Conservation (phyloP, 2,329 filamentous ascomycete genomes). For the Sordariomycetes sp. region DNA sequence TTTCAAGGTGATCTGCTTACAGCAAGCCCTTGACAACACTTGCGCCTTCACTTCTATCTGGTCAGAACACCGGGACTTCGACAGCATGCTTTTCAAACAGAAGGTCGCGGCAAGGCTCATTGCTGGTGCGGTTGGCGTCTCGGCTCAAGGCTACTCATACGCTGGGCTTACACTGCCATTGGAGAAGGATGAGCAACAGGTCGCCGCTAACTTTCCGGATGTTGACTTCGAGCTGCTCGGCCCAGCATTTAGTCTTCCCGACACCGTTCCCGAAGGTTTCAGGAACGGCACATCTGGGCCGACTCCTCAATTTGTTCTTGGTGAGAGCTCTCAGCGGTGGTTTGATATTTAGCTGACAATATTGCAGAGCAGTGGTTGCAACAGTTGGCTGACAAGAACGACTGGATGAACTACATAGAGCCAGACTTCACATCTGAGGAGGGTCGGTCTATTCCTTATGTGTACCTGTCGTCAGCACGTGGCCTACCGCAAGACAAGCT, state of each 20-base stretch:
- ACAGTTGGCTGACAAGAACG: constrained; percentile 11
- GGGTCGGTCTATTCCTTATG: constrained; percentile 12
- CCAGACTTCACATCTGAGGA: constrained; percentile 12
- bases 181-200: constrained; percentile 10
- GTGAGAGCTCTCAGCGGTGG: too few species aligned
- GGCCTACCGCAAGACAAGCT: too few species aligned
- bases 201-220: constrained; percentile 13
- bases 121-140: too few species aligned
- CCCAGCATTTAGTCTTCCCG: constrained; percentile 12
- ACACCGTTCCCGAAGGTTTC: constrained; percentile 13
- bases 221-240: constrained; percentile 14
- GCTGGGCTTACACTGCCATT: too few species aligned
- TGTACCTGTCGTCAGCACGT: constrained; percentile 6
- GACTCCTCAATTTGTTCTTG: constrained; percentile 10
- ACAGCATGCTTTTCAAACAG: too few species aligned
- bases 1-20: too few species aligned
- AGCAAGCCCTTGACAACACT: too few species aligned
- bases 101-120: too few species aligned
- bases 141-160: too few species aligned
- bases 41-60: too few species aligned
- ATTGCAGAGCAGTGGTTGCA: constrained; percentile 12
- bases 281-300: constrained; percentile 17
- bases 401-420: constrained; percentile 13
- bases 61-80: too few species aligned
- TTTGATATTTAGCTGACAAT: too few species aligned